phyloP scores from a whole-genome alignment of 768 basidiomycete genomes.

The Tulasnella calospora region DNA sequence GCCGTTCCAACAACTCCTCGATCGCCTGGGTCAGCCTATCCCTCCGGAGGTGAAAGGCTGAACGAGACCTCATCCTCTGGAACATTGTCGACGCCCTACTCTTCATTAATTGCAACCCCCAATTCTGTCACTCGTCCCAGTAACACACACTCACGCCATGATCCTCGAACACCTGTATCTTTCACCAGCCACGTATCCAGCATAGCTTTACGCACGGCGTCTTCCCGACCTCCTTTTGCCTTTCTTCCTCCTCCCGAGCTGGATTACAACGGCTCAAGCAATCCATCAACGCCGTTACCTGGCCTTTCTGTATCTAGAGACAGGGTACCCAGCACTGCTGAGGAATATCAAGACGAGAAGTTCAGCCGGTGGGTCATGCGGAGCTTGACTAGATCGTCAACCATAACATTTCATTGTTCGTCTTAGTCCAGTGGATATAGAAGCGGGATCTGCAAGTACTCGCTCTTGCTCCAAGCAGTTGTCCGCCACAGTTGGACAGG shows the following conservation, averaged over 20 bases:
- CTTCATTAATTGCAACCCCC: neutral
- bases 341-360: neutral
- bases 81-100: neutral
- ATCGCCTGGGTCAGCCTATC: neutral
- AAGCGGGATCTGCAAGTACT: neutral
- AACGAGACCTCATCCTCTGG: neutral
- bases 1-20: neutral
- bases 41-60: neutral
- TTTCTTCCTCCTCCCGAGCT: neutral
- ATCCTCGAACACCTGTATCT: neutral
- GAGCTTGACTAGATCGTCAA: neutral
- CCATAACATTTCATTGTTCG: neutral
- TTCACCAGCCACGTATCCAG: neutral
- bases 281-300: neutral
- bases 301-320: neutral
- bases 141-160: neutral
- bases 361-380: neutral
- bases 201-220: neutral
- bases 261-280: neutral
- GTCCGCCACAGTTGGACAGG: constrained; percentile 29
- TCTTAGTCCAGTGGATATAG: neutral
- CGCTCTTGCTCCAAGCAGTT: neutral
- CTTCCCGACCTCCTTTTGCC: neutral
- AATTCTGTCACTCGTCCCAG: neutral
- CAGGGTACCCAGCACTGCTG: neutral